These are phyloP conservation scores for Yamadazyma phyllophila DNA, from an alignment of 805 yeast species.

Conservation along the genomic window DNA sequence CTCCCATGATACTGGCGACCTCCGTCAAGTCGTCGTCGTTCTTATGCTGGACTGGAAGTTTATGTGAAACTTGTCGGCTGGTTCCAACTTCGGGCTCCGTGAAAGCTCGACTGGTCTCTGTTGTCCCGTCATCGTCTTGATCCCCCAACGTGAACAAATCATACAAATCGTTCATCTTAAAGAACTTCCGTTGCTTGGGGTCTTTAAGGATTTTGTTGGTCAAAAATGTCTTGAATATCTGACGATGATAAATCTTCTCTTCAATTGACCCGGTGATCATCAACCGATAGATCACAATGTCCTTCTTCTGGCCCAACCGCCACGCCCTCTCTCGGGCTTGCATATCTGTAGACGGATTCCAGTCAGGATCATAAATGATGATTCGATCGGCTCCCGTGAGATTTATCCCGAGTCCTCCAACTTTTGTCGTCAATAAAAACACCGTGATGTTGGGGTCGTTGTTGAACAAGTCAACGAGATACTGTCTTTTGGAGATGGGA, in stretches of 20 bases:
- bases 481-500: constrained; percentile 71
- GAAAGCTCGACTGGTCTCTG: constrained; percentile 35
- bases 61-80: constrained; percentile 34
- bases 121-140: constrained; percentile 47
- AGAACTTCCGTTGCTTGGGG: constrained; percentile 90
- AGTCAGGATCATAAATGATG: constrained; percentile 93
- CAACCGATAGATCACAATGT: constrained; percentile 84
- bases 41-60: constrained; percentile 13
- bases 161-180: constrained; percentile 87
- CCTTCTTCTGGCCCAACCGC: constrained; percentile 92
- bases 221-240: constrained; percentile 90
- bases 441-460: constrained; percentile 53
- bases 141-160: constrained; percentile 87
- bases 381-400: constrained; percentile 94
- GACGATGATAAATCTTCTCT: constrained; percentile 95
- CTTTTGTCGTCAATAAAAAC: constrained; percentile 86
- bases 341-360: constrained; percentile 97
- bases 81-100: constrained; percentile 15
- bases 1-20: constrained; percentile 68
- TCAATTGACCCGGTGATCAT: constrained; percentile 96
- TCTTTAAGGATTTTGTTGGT: constrained; percentile 93
- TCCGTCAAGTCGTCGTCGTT: constrained; percentile 63
- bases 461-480: constrained; percentile 79
- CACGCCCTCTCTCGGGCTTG: constrained; percentile 98
- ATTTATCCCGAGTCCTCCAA: constrained; percentile 94